These are phyloP conservation scores for Sporobolomyces phaffii DNA, from an alignment of 768 basidiomycete genomes.

Conservation along the genomic window DNA sequence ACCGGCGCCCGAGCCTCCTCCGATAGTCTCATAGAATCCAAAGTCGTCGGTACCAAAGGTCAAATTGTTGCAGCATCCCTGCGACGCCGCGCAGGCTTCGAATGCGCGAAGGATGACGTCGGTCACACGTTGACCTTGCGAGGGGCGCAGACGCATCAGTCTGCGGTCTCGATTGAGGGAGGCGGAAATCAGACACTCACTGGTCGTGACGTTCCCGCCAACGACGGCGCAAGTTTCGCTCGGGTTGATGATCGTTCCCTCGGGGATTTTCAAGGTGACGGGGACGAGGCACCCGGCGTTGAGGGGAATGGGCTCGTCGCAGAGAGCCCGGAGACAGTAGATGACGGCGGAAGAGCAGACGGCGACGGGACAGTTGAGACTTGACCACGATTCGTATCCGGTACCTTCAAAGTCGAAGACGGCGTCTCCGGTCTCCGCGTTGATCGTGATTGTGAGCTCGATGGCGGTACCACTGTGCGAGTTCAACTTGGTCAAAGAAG, in stretches of 20 bases:
- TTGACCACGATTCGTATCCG: constrained; percentile 55
- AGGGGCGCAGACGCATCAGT: no score
- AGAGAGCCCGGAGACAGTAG: constrained; percentile 72
- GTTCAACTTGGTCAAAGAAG: background rate
- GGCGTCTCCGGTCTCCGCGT: constrained; percentile 67
- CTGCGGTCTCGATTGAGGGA: no score
- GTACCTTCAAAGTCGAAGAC: constrained; percentile 66
- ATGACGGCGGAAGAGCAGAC: constrained; percentile 83
- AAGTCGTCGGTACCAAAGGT: constrained; percentile 72
- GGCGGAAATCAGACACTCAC: no score
- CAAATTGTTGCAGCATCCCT: constrained; percentile 75
- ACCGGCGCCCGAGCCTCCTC: constrained; percentile 87
- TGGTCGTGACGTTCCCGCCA: constrained; percentile 84
- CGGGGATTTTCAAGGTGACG: constrained; percentile 82
- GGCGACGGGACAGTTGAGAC: constrained; percentile 75
- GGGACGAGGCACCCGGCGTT: constrained; percentile 46
- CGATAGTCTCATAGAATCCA: constrained; percentile 63
- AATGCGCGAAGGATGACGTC: constrained; percentile 92
- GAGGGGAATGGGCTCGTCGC: constrained; percentile 13
- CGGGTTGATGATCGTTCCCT: constrained; percentile 70
- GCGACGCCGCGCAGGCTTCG: constrained; percentile 81
- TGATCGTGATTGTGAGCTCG: constrained; percentile 66
- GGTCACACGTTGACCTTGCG: constrained; percentile 86
- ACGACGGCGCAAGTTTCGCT: constrained; percentile 84
- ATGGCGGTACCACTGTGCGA: constrained; percentile 56